Evolutionary conservation across 2,329 filamentous ascomycete species (phyloP).

Genomic region (Claviceps sorghi): DNA sequence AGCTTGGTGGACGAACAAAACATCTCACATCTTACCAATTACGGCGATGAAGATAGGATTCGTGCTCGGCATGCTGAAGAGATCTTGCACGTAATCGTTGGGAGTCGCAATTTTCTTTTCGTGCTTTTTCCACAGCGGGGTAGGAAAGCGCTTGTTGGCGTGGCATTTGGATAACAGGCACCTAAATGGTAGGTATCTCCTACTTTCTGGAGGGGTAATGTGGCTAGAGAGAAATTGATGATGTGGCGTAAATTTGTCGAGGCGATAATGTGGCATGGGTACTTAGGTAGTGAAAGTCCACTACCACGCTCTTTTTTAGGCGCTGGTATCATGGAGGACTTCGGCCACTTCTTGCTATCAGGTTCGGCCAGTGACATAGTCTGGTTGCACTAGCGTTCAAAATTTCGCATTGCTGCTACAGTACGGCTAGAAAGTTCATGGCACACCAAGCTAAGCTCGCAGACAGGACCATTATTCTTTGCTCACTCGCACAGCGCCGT

Average conservation of each 20-base stretch:
- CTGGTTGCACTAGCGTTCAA: neutral
- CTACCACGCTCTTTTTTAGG: neutral
- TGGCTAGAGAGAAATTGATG: neutral
- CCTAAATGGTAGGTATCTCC: too few relatives aligned
- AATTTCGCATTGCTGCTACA: neutral
- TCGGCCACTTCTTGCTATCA: neutral
- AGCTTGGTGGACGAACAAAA: too few relatives aligned
- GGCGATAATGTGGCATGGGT: neutral
- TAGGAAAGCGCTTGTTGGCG: conserved; percentile 3
- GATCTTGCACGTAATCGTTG: conserved; percentile 6
- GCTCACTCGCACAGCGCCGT: neutral
- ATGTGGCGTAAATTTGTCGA: neutral
- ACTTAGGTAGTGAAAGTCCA: neutral
- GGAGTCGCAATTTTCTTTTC: conserved; percentile 13
- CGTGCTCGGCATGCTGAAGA: conserved; percentile 24
- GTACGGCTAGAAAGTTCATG: neutral
- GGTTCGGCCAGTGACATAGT: neutral
- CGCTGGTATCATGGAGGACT: neutral
- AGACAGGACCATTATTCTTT: neutral
- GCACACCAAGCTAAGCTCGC: neutral
- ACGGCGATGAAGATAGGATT: conserved; percentile 39
- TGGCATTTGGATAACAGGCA: neutral
- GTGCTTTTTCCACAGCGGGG: conserved; percentile 22
- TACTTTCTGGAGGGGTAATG: conserved; percentile 5
- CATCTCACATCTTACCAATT: conserved; percentile 25